phyloP scores from a whole-genome alignment of 2,329 filamentous ascomycete genomes.

The Fusarium protoensiforme region DNA sequence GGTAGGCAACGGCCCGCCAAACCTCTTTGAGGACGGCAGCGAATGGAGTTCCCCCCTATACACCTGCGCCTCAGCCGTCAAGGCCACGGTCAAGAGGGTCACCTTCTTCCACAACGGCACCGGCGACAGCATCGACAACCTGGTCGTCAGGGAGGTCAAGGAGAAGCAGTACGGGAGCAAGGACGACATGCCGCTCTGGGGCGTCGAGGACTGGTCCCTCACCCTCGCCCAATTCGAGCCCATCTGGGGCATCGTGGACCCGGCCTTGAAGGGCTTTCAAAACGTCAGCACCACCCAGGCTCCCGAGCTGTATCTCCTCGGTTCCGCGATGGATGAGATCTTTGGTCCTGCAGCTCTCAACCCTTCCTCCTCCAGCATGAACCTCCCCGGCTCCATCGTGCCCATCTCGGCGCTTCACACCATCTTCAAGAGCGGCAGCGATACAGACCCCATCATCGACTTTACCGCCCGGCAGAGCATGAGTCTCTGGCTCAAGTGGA shows the following conservation, averaged over 20 bases:
- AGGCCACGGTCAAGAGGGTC: slow-evolving; percentile 58
- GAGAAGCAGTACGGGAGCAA: slow-evolving; percentile 50
- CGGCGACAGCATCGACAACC: slow-evolving; percentile 43
- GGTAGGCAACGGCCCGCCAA: slow-evolving; percentile 45
- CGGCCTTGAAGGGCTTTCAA: slow-evolving; percentile 18
- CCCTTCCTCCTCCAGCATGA: slow-evolving; percentile 2
- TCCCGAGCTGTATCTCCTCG: slow-evolving; percentile 23
- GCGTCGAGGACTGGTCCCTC: slow-evolving; percentile 40
- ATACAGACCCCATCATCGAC: slow-evolving; percentile 3
- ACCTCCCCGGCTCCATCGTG: slow-evolving; percentile 27
- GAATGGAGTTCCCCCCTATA: slow-evolving; percentile 57
- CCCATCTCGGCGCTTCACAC: slow-evolving; percentile 17
- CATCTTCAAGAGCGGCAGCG: slow-evolving; percentile 1
- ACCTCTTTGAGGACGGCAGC: slow-evolving; percentile 53
- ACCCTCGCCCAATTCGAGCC: slow-evolving; percentile 24
- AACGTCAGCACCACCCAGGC: slow-evolving; percentile 30
- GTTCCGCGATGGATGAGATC: neutral
- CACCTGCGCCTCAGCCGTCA: slow-evolving; percentile 54
- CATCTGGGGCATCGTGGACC: slow-evolving; percentile 37
- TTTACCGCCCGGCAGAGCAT: slow-evolving; percentile 17
- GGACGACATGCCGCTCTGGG: slow-evolving; percentile 48
- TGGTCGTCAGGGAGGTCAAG: slow-evolving; percentile 48
- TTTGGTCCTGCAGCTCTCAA: neutral
- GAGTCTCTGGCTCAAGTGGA: slow-evolving; percentile 33
- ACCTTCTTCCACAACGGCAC: slow-evolving; percentile 56